Evolutionary conservation across 2,329 filamentous ascomycete species (phyloP), one percentile per base, ranked within the genome.

Genomic region (Exophiala viscosa): DNA sequence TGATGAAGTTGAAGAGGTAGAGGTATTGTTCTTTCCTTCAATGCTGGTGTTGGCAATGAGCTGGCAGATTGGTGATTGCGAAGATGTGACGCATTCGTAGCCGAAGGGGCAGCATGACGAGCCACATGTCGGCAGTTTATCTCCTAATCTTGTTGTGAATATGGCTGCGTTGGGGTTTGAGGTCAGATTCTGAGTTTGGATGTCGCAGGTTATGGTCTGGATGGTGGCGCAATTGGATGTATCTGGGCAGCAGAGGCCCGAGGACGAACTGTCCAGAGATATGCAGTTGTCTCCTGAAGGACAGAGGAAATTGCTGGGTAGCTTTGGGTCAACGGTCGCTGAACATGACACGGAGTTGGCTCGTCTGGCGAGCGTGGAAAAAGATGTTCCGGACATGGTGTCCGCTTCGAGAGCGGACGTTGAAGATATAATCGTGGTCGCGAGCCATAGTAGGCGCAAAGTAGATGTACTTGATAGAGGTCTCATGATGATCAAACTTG

Each of bases 191-290:
- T 76, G 74, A 11, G 64, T 62, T 28, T 66, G 60, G 3, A 75
- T 55, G 51, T 77, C 64, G 65, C 75, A 77, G 20, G 66, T 64
- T 43, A 76, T 73, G 1, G 70, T 65, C 31, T 66, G 55, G 42
- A 77, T 76, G 46, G 65, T 69, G 11, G 64, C 57, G 58, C 75
- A 77, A 45, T 65, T 63, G 20, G 62, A 52, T 3, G 70, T 73
- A 9, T 65, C 62, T n/a, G 73, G 73, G 59, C 75, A 77, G 62
- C 75, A 77, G 18, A 77, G 66, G 23, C 67, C 72, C 3, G 73
- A 71, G 32, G 65, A 72, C 9, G 65, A 67, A 47, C 65, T 59
- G 53, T 76, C 74, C 33, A 76, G 51, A 39, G 67, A 67, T 44
- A 75, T 60, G 55, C 75, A 77, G 35, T 64, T 70, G 13, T 66